Percentiles rank a stretch among this genome's conserved stretches.
phyloP scores from a whole-genome alignment of 768 basidiomycete species.

The Termitomyces sp. region DNA sequence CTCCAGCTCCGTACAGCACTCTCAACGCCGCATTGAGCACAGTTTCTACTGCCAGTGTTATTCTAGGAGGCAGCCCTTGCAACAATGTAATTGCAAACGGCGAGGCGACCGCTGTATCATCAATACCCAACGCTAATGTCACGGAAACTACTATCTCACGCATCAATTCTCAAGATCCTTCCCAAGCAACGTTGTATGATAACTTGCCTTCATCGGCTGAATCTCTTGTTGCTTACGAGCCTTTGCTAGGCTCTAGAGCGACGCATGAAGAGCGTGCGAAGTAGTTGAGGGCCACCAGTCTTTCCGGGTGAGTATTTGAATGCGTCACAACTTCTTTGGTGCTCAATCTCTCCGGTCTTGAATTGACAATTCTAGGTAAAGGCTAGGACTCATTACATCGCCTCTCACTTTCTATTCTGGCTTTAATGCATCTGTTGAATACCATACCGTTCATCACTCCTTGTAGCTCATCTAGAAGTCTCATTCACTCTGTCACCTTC shows the following conservation, averaged over 20 bases:
- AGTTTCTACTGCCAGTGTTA: constrained; percentile 42
- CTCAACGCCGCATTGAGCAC: constrained; percentile 42
- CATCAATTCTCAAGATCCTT: constrained; percentile 10
- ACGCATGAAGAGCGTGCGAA: constrained; percentile 17
- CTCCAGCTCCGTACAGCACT: constrained; percentile 41
- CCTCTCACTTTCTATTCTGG: background rate
- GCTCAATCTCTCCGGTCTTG: background rate
- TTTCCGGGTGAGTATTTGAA: constrained; percentile 14
- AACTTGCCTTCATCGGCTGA: constrained; percentile 44
- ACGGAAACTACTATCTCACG: constrained; percentile 2
- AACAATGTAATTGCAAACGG: constrained; percentile 9
- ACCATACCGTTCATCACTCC: constrained; percentile 21
- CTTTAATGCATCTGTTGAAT: constrained; percentile 15
- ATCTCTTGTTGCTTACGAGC: constrained; percentile 35
- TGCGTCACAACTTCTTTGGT: background rate
- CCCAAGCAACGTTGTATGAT: constrained; percentile 31
- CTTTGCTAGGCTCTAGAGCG: constrained; percentile 28
- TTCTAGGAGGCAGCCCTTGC: constrained; percentile 24
- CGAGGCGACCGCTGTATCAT: constrained; percentile 2
- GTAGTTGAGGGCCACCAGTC: constrained; percentile 8
- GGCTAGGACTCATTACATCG: constrained; percentile 5
- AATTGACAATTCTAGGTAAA: background rate
- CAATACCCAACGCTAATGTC: constrained; percentile 21
- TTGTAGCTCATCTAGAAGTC: constrained; percentile 32
- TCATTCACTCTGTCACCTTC: constrained; percentile 9